phyloP scores from a whole-genome alignment of 345 rosid species.

The Salix viminalis region DNA sequence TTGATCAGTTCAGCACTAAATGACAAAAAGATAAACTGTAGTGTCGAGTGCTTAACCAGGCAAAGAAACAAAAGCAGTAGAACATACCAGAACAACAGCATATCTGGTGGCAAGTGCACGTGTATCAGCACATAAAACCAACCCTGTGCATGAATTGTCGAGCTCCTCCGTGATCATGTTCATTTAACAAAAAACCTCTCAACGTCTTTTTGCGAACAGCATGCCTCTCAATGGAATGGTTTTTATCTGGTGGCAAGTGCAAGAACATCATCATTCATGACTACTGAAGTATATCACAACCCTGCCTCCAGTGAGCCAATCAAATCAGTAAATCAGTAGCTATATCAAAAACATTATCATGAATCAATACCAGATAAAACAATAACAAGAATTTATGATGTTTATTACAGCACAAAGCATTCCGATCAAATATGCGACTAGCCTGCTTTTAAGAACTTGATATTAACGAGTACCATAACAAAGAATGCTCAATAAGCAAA shows the following conservation, averaged over 20 bases:
- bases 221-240: slow-evolving; percentile 24
- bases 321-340: background rate
- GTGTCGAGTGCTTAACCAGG: too few relatives aligned
- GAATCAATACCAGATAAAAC: background rate
- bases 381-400: too few relatives aligned
- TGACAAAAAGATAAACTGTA: too few relatives aligned
- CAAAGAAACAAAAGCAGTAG: background rate
- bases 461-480: too few relatives aligned
- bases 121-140: slow-evolving; percentile 31
- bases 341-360: background rate
- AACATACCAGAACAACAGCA: slow-evolving; percentile 27
- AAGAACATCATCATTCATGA: slow-evolving; percentile 25
- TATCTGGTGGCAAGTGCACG: slow-evolving; percentile 30
- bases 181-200: slow-evolving; percentile 24
- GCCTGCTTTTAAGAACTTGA: too few relatives aligned
- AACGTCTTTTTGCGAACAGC: slow-evolving; percentile 23
- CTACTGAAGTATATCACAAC: slow-evolving; percentile 45
- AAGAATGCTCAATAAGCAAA: too few relatives aligned
- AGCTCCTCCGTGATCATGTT: slow-evolving; percentile 27
- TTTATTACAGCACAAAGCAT: too few relatives aligned
- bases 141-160: slow-evolving; percentile 31
- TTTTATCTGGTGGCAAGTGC: slow-evolving; percentile 23
- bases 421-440: too few relatives aligned
- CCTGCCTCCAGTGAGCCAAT: slow-evolving; percentile 27
- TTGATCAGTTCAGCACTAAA: too few relatives aligned